Evolutionary conservation across 75 land plant species (phyloP), one percentile per base, ranked within the genome.

Genomic region (Azolla pinnata): DNA sequence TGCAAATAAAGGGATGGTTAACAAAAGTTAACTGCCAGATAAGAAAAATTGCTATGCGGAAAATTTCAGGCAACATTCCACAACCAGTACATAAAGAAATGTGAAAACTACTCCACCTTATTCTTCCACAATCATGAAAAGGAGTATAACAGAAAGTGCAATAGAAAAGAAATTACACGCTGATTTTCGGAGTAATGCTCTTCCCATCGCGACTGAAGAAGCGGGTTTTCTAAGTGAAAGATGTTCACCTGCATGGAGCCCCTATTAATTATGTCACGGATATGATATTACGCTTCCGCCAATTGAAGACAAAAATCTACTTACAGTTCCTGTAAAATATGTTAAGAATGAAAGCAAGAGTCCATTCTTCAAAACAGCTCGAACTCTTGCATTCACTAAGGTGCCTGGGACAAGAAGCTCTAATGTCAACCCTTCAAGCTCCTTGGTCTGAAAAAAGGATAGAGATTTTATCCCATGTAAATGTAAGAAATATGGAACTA

Each of bases 281-380:
- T n/a, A n/a, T n/a, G n/a, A n/a, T n/a, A n/a, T n/a, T n/a, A n/a
- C n/a, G n/a, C n/a, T n/a, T n/a, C n/a, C n/a, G n/a, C n/a, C n/a
- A n/a, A n/a, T n/a, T n/a, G n/a, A n/a, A n/a, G n/a, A n/a, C n/a
- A n/a, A n/a, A n/a, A n/a, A n/a, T n/a, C n/a, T n/a, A 64, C 86
- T 83, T 67, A 95, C 99, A 34, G 83, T 89, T 72, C 99, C 99
- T 44, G 90, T 86, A 60, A 95, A 95, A 63, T 95, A 89, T 16
- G 99, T 95, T 25, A 95, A 80, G 58, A 95, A 95, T 19, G 99
- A 89, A 27, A 95, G 65, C 73, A 95, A 60, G 8, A 95, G 35
- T 19, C 99, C 99, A 78, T 86, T 86, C 54, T 75, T 86, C 58
- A 86, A 66, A 0, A 62, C 63, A 46, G 91, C 62, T 45, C 64